These are phyloP conservation scores for Lathyrus tuberosus DNA, from an alignment of 306 rosid species.

Conservation along the genomic window DNA sequence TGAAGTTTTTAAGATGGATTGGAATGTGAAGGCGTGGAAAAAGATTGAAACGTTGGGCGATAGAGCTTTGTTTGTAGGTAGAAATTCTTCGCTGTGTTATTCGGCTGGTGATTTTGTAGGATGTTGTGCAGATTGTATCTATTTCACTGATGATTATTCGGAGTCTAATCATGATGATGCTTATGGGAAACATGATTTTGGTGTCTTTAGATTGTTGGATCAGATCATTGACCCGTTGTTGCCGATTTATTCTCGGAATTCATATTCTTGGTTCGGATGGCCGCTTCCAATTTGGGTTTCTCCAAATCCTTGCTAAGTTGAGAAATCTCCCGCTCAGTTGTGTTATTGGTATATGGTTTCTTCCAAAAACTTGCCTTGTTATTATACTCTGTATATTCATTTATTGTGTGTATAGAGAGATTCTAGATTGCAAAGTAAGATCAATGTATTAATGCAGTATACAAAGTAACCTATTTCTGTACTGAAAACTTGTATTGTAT, in stretches of 20 bases:
- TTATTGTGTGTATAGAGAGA: not conserved
- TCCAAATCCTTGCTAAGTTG: conserved; percentile 59
- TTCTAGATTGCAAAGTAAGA: conserved; percentile 14
- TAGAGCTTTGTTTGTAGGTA: conserved; percentile 60
- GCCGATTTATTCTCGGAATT: conserved; percentile 51
- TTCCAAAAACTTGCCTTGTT: not conserved
- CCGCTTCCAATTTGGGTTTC: conserved; percentile 72
- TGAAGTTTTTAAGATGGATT: conserved; percentile 58
- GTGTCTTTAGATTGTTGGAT: conserved; percentile 56
- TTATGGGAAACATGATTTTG: conserved; percentile 59
- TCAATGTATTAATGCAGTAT: conserved; percentile 2
- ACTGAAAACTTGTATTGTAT: not conserved
- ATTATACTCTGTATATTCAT: not conserved
- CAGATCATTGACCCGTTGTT: conserved; percentile 51
- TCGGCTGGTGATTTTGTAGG: conserved; percentile 56
- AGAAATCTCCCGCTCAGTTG: not conserved
- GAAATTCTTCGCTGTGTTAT: conserved; percentile 59
- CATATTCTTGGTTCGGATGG: conserved; percentile 40
- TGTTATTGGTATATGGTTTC: not conserved
- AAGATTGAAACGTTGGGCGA: conserved; percentile 55
- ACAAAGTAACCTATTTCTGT: not conserved
- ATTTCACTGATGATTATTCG: conserved; percentile 69
- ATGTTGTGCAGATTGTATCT: conserved; percentile 57
- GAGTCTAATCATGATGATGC: conserved; percentile 57
- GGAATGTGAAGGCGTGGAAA: conserved; percentile 49